Evolutionary conservation across 2,329 filamentous ascomycete species (phyloP).

Genomic region (Nemania serpens): DNA sequence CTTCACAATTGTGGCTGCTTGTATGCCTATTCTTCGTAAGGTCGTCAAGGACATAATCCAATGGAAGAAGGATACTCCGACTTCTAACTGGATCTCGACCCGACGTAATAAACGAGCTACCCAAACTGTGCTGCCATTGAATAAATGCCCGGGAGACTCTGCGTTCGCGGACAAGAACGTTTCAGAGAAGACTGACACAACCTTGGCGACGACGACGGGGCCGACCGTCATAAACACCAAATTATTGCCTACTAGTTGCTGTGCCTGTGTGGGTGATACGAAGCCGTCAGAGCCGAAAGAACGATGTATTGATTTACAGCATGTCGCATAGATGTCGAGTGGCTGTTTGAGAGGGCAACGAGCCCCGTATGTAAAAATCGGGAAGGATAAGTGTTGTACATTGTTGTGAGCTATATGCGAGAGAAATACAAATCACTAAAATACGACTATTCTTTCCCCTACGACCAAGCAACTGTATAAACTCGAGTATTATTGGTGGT

Average conservation of each 20-base stretch:
- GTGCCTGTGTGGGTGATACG: background rate
- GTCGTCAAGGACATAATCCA: slow-evolving; percentile 22
- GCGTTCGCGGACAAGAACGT: background rate
- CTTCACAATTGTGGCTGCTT: slow-evolving; percentile 27
- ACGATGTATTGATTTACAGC: background rate
- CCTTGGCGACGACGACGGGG: background rate
- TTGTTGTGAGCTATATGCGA: background rate
- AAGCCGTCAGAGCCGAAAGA: background rate
- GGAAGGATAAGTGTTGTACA: background rate
- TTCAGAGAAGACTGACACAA: slow-evolving; percentile 11
- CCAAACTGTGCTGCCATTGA: slow-evolving; percentile 10
- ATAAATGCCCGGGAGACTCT: background rate
- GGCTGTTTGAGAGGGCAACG: background rate
- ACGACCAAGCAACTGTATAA: too few species aligned
- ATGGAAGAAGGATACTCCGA: slow-evolving; percentile 10
- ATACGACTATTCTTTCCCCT: too few species aligned
- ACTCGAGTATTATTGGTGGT: too few species aligned
- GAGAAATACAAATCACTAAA: background rate
- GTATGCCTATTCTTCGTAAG: slow-evolving; percentile 29
- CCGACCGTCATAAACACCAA: background rate
- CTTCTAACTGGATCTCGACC: background rate
- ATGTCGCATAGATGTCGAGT: background rate
- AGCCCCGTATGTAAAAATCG: background rate
- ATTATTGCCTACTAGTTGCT: background rate
- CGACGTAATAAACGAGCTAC: slow-evolving; percentile 2